Conservation (phyloP, 2,329 filamentous ascomycete species). For the Talaromyces sp. region DNA sequence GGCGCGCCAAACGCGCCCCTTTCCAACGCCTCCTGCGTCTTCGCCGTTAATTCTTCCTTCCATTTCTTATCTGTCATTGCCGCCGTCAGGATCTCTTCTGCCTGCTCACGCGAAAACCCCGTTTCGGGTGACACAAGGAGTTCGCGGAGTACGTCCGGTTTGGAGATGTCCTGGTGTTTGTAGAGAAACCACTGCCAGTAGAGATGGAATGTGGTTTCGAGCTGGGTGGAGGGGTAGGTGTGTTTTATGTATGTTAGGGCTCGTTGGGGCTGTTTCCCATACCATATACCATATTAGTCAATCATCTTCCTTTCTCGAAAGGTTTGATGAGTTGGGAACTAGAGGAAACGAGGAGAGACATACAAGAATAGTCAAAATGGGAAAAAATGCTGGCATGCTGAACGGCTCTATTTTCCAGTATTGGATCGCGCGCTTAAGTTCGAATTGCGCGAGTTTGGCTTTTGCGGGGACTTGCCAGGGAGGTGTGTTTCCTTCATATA, state of each 20-base stretch:
- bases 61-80: slow-evolving; percentile 50
- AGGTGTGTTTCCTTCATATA: slow-evolving; percentile 63
- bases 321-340: background rate
- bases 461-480: slow-evolving; percentile 71
- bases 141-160: slow-evolving; percentile 52
- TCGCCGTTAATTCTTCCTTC: slow-evolving; percentile 54
- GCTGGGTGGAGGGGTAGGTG: slow-evolving; percentile 49
- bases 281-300: background rate
- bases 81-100: slow-evolving; percentile 51
- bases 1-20: slow-evolving; percentile 72
- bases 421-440: slow-evolving; percentile 48
- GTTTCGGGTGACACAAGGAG: slow-evolving; percentile 33
- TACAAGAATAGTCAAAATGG: slow-evolving; percentile 53
- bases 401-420: slow-evolving; percentile 50
- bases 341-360: slow-evolving; percentile 25
- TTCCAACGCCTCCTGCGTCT: slow-evolving; percentile 61
- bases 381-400: slow-evolving; percentile 50
- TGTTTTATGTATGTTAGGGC: slow-evolving; percentile 65
- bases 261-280: slow-evolving; percentile 54
- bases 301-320: background rate
- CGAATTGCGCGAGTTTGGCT: slow-evolving; percentile 55
- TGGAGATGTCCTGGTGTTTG: slow-evolving; percentile 57
- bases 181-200: slow-evolving; percentile 64
- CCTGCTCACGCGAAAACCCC: slow-evolving; percentile 52
- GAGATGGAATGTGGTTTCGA: slow-evolving; percentile 53